A percentile compares a stretch with the other conserved stretches of the same genome.
phyloP scores from a whole-genome alignment of 2,329 filamentous ascomycete genomes.

The Plectosphaerella cucumerina region DNA sequence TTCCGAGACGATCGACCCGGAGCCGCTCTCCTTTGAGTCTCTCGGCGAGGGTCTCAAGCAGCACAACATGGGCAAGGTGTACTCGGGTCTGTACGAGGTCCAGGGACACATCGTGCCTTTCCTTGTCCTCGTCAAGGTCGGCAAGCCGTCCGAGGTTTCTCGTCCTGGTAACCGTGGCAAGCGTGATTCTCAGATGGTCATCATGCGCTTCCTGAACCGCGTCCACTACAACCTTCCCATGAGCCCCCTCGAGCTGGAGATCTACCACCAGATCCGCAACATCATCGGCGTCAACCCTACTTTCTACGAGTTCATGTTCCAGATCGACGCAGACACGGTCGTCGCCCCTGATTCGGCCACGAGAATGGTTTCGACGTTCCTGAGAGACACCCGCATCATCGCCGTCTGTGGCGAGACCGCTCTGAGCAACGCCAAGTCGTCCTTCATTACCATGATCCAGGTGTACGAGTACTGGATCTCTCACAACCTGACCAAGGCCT shows the following conservation, averaged over 20 bases:
- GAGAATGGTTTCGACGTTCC: slow-evolving; percentile 85
- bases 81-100: slow-evolving; percentile 95
- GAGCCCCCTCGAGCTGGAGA: slow-evolving; percentile 94
- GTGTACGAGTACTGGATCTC: slow-evolving; percentile 99
- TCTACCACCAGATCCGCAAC: slow-evolving; percentile 98
- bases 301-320: slow-evolving; percentile 94
- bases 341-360: slow-evolving; percentile 86
- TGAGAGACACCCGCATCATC: slow-evolving; percentile 90
- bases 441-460: slow-evolving; percentile 97
- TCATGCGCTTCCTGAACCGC: slow-evolving; percentile 99
- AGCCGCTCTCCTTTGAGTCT: slow-evolving; percentile 94
- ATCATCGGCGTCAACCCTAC: slow-evolving; percentile 98
- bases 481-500: slow-evolving; percentile 93
- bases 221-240: slow-evolving; percentile 97
- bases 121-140: slow-evolving; percentile 93
- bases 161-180: slow-evolving; percentile 97
- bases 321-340: slow-evolving; percentile 96
- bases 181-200: slow-evolving; percentile 96
- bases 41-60: slow-evolving; percentile 94
- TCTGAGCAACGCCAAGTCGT: slow-evolving; percentile 86
- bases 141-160: slow-evolving; percentile 93
- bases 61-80: slow-evolving; percentile 99
- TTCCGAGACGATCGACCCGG: slow-evolving; percentile 87
- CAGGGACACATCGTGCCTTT: slow-evolving; percentile 98
- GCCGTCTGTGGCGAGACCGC: slow-evolving; percentile 93